Evolutionary conservation across 2,329 filamentous ascomycete genomes (phyloP).

Genomic region (Clarireedia hainanense): DNA sequence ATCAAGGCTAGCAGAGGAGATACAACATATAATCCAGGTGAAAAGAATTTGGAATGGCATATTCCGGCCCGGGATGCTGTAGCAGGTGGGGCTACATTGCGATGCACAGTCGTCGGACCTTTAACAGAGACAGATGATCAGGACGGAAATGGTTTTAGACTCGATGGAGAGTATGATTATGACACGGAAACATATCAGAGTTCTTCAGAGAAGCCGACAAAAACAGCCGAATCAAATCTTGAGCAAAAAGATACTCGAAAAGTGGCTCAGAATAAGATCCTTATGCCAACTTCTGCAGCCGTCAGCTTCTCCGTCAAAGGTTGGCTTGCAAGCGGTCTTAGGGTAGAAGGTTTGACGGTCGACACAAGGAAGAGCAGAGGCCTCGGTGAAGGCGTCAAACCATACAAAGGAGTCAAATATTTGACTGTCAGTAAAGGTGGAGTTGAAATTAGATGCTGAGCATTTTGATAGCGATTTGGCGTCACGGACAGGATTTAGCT

Average conservation of each 20-base stretch:
- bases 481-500: background rate
- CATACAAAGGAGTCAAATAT: conserved; percentile 98
- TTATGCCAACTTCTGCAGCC: conserved; percentile 73
- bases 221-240: too few species aligned
- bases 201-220: conserved; percentile 17
- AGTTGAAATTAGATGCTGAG: conserved; percentile 51
- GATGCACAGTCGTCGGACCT: conserved; percentile 71
- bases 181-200: conserved; percentile 50
- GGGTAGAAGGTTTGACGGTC: conserved; percentile 59
- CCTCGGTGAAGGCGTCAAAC: conserved; percentile 78
- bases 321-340: conserved; percentile 60
- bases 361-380: conserved; percentile 77
- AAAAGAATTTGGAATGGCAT: conserved; percentile 71
- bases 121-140: conserved; percentile 42
- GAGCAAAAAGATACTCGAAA: conserved; percentile 41
- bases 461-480: conserved; percentile 1
- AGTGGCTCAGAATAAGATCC: conserved; percentile 60
- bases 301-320: conserved; percentile 66
- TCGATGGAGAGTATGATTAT: conserved; percentile 37
- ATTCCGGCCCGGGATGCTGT: conserved; percentile 72
- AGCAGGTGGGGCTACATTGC: conserved; percentile 61
- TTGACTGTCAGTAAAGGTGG: conserved; percentile 65
- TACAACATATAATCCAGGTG: conserved; percentile 69
- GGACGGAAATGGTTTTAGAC: conserved; percentile 28
- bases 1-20: conserved; percentile 76